A percentile compares a stretch with the other conserved stretches of the same genome.
phyloP scores from a whole-genome alignment of 2,329 filamentous ascomycete genomes.

The Fusarium sp. region DNA sequence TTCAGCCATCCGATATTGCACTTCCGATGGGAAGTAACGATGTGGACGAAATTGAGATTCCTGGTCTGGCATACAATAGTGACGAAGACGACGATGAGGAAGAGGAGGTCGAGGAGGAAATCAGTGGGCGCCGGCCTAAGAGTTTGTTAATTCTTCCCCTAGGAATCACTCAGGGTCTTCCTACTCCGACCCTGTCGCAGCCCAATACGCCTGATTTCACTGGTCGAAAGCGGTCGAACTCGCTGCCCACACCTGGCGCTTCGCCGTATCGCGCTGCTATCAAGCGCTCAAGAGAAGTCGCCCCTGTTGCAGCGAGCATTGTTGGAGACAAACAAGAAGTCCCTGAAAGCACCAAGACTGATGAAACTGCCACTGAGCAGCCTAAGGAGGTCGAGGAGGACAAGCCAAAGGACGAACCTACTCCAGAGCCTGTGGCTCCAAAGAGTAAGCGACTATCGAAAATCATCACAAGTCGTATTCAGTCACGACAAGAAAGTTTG shows the following conservation, averaged over 20 bases:
- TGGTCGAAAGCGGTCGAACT: slow-evolving; percentile 53
- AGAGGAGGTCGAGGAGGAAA: slow-evolving; percentile 52
- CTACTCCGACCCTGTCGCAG: slow-evolving; percentile 54
- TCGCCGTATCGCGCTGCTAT: slow-evolving; percentile 43
- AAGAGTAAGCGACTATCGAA: slow-evolving; percentile 46
- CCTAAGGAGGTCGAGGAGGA: slow-evolving; percentile 17
- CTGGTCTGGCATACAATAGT: slow-evolving; percentile 73
- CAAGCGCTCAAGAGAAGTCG: slow-evolving; percentile 33
- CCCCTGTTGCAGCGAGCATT: slow-evolving; percentile 1
- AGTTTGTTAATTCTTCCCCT: slow-evolving; percentile 56
- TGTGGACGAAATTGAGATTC: slow-evolving; percentile 84
- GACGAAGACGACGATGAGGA: slow-evolving; percentile 72
- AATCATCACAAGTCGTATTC: slow-evolving; percentile 45
- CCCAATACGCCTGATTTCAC: slow-evolving; percentile 55
- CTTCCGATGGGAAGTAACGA: slow-evolving; percentile 78
- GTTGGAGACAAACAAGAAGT: slow-evolving; percentile 18
- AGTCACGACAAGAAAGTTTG: slow-evolving; percentile 32
- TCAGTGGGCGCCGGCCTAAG: slow-evolving; percentile 59
- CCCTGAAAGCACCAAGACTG: slow-evolving; percentile 21
- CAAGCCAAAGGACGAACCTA: slow-evolving; percentile 16
- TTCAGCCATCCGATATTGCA: slow-evolving; percentile 67
- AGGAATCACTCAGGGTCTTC: slow-evolving; percentile 48
- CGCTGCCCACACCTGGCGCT: slow-evolving; percentile 46
- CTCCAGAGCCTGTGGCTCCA: slow-evolving; percentile 23
- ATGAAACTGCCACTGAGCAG: slow-evolving; percentile 13